phyloP scores from a whole-genome alignment of 1,139 yeast species.

The Kodamaea alishanica region DNA sequence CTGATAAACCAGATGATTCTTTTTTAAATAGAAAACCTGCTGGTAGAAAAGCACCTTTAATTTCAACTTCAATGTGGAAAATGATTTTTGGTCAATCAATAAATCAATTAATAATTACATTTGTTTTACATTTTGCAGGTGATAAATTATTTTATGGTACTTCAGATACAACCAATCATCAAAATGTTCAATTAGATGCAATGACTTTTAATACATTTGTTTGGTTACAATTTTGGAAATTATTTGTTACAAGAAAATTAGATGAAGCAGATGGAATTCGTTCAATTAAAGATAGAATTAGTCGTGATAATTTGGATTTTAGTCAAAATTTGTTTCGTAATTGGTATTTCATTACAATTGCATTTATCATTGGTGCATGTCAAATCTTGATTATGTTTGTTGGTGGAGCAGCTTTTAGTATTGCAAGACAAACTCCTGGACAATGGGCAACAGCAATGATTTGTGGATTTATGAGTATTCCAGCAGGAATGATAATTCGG shows the following conservation, averaged over 20 bases:
- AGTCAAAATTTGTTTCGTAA: constrained; percentile 78
- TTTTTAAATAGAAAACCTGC: constrained; percentile 81
- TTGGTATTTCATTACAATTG: constrained; percentile 73
- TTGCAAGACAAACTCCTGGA: constrained; percentile 71
- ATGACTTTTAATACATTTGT: constrained; percentile 94
- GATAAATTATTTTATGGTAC: constrained; percentile 51
- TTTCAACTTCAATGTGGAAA: constrained; percentile 94
- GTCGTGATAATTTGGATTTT: constrained; percentile 66
- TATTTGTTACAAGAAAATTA: constrained; percentile 84
- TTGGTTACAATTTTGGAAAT: constrained; percentile 94
- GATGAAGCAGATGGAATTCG: constrained; percentile 80
- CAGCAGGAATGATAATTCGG: constrained; percentile 73
- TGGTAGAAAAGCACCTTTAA: constrained; percentile 75
- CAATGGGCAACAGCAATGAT: constrained; percentile 89
- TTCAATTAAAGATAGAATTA: constrained; percentile 54
- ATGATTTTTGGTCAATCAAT: constrained; percentile 89
- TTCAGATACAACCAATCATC: constrained; percentile 37
- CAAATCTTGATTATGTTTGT: constrained; percentile 92
- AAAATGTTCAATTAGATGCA: constrained; percentile 63
- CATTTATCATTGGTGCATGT: constrained; percentile 69
- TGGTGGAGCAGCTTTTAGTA: constrained; percentile 93
- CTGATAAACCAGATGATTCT: constrained; percentile 89
- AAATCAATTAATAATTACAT: constrained; percentile 75
- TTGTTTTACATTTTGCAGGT: constrained; percentile 79
- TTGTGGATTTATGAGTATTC: constrained; percentile 80